phyloP scores from a whole-genome alignment of 768 basidiomycete species.

The Calvatia gigantea region DNA sequence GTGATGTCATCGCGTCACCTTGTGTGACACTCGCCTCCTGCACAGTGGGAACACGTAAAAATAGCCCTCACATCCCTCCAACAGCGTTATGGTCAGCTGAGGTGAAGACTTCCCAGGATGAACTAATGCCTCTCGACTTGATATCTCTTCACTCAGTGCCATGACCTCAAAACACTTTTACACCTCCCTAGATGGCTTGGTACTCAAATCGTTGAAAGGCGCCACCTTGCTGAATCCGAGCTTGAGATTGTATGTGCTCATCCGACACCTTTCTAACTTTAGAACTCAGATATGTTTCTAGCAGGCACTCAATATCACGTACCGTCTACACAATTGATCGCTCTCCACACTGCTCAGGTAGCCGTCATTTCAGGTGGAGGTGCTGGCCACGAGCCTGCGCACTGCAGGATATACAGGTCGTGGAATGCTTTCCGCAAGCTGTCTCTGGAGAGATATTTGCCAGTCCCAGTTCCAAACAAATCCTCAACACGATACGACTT shows the following conservation, averaged over 20 bases:
- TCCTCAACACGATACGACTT: conserved; percentile 44
- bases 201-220: conserved; percentile 39
- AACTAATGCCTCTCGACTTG: not conserved
- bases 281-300: not conserved
- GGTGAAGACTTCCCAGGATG: not conserved
- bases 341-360: conserved; percentile 23
- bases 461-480: conserved; percentile 57
- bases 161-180: conserved; percentile 45
- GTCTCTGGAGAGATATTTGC: conserved; percentile 65
- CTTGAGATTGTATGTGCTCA: conserved; percentile 30
- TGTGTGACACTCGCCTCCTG: no score
- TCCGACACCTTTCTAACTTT: not conserved
- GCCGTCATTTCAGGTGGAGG: conserved; percentile 48
- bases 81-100: not conserved
- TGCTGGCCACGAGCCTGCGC: conserved; percentile 59
- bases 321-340: conserved; percentile 28
- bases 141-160: not conserved
- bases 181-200: conserved; percentile 36
- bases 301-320: conserved; percentile 34
- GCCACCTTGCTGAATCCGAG: conserved; percentile 37
- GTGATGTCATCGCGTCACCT: no score
- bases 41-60: no score
- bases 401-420: conserved; percentile 52
- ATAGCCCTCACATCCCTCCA: not conserved
- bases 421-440: conserved; percentile 53